Evolutionary conservation across 768 basidiomycete genomes (phyloP).

Genomic region (Rhizopogon vesiculosus): DNA sequence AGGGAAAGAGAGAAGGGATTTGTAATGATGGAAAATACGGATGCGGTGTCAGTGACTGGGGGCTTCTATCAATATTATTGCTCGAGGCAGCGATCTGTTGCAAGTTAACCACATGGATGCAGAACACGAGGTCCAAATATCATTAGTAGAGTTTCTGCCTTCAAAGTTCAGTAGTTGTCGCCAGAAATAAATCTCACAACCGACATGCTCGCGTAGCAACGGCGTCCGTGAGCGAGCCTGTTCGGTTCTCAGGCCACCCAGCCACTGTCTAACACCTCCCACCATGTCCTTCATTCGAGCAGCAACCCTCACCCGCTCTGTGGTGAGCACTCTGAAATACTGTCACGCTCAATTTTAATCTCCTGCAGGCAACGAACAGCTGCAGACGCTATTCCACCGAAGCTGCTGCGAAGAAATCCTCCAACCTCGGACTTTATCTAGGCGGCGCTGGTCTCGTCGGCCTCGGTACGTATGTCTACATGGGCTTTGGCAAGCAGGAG

Average conservation of each 20-base stretch:
- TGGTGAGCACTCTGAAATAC: constrained; percentile 22
- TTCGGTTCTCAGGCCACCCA: constrained; percentile 12
- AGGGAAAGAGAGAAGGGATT: background rate
- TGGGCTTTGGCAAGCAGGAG: constrained; percentile 31
- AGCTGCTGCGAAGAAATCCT: constrained; percentile 39
- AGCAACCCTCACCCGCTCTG: constrained; percentile 36
- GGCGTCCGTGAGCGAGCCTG: background rate
- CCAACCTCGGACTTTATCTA: constrained; percentile 44
- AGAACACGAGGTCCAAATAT: background rate
- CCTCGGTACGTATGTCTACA: constrained; percentile 46
- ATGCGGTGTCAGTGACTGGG: background rate
- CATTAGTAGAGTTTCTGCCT: too few species aligned
- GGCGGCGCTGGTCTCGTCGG: constrained; percentile 43
- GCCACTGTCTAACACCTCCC: background rate
- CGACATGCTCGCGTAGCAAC: background rate
- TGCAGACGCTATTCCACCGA: constrained; percentile 44
- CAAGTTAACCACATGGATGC: background rate
- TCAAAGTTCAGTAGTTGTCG: background rate
- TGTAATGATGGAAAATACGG: background rate
- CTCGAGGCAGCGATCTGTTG: background rate
- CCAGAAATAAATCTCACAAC: background rate
- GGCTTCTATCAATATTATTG: background rate
- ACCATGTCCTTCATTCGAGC: constrained; percentile 41
- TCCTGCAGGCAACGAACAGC: constrained; percentile 27
- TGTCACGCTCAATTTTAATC: background rate